phyloP scores from a whole-genome alignment of 257 asterid species.

The Voacanga thouarsii region DNA sequence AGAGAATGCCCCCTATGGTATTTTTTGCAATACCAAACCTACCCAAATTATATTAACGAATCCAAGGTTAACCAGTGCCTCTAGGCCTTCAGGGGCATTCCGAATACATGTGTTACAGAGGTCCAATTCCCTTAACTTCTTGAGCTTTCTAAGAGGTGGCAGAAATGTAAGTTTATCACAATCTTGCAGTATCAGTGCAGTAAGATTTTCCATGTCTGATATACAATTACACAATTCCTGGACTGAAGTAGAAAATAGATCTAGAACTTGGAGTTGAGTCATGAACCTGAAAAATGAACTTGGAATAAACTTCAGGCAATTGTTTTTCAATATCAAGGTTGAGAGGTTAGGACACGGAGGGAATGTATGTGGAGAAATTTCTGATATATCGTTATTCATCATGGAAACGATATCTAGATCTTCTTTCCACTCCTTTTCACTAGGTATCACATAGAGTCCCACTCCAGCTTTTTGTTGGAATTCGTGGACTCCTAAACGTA shows the following conservation, averaged over 20 bases:
- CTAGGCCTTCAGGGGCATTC: conserved; percentile 27
- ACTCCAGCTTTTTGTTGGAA: too few species aligned
- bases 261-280: conserved; percentile 23
- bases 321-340: conserved; percentile 24
- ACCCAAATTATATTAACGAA: conserved; percentile 22
- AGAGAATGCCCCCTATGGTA: conserved; percentile 25
- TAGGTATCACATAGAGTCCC: conserved; percentile 1
- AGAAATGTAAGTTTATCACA: conserved; percentile 22
- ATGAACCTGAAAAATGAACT: conserved; percentile 27
- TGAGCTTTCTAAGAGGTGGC: conserved; percentile 24
- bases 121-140: conserved; percentile 25
- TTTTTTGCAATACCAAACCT: conserved; percentile 1
- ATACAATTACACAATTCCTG: conserved; percentile 24
- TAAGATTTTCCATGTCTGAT: conserved; percentile 29
- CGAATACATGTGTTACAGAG: conserved; percentile 17
- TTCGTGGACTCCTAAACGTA: too few species aligned
- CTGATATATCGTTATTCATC: conserved; percentile 28
- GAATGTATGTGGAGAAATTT: conserved; percentile 16
- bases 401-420: conserved; percentile 27
- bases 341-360: conserved; percentile 31
- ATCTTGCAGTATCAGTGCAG: conserved; percentile 19
- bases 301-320: conserved; percentile 28
- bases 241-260: conserved; percentile 22
- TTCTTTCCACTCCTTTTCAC: conserved; percentile 24
- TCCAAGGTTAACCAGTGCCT: conserved; percentile 27